Evolutionary conservation across 441 rosid species (phyloP).

Genomic region (Melastoma candidum): DNA sequence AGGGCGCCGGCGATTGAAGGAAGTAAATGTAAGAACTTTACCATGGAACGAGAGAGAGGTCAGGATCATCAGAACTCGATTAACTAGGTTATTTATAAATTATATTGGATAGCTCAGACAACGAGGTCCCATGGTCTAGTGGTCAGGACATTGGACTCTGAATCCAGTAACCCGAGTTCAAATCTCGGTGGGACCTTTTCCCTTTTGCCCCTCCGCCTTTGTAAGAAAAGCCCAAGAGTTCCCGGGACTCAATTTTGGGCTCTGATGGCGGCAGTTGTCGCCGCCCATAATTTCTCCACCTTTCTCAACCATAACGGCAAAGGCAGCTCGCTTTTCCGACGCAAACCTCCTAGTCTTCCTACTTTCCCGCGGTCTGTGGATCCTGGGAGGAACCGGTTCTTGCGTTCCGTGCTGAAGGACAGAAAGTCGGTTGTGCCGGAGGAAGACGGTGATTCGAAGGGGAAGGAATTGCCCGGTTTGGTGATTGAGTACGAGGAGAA

Average conservation of each 20-base stretch:
- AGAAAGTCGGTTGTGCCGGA: slow-evolving; percentile 29
- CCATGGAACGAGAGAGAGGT: too few relatives aligned
- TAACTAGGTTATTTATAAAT: too few relatives aligned
- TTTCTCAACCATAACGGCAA: slow-evolving; percentile 10
- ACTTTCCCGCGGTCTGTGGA: slow-evolving; percentile 5
- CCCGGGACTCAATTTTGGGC: too few relatives aligned
- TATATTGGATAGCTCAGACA: too few relatives aligned
- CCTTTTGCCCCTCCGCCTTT: too few relatives aligned
- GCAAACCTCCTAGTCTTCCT: slow-evolving; percentile 7
- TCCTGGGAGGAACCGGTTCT: slow-evolving; percentile 25
- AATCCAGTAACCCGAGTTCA: slow-evolving; percentile 60
- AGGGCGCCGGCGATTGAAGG: too few relatives aligned
- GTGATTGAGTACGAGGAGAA: slow-evolving; percentile 18
- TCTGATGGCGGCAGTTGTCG: slow-evolving; percentile 27
- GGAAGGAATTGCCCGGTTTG: slow-evolving; percentile 8
- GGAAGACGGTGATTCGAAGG: slow-evolving; percentile 17
- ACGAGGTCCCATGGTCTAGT: slow-evolving; percentile 43
- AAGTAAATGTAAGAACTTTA: too few relatives aligned
- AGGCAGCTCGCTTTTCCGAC: neutral
- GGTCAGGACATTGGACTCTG: slow-evolving; percentile 65
- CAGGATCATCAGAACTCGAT: too few relatives aligned
- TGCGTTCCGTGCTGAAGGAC: slow-evolving; percentile 46
- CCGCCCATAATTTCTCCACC: slow-evolving; percentile 14
- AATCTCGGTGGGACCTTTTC: slow-evolving; percentile 45
- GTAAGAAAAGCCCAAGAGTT: too few relatives aligned